Percentiles rank a stretch among this genome's conserved stretches.
Evolutionary conservation across 805 yeast species (phyloP).

Genomic region (Candida suzukii): DNA sequence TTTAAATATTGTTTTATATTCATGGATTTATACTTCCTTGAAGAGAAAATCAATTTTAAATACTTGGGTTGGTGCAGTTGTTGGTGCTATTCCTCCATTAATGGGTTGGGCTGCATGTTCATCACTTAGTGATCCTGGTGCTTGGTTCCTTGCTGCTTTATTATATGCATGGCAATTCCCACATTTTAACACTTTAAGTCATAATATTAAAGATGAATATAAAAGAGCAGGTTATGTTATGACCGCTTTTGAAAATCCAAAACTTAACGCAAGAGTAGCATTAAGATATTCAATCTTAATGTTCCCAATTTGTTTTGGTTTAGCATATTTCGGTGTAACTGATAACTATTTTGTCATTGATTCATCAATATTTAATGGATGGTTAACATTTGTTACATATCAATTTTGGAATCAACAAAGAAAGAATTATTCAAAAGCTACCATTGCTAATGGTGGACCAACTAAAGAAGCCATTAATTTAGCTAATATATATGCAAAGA

Average conservation of each 20-base stretch:
- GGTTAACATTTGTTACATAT: slow-evolving; percentile 76
- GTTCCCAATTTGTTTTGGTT: slow-evolving; percentile 88
- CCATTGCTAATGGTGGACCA: slow-evolving; percentile 26
- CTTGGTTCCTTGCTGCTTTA: slow-evolving; percentile 88
- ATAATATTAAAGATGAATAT: slow-evolving; percentile 82
- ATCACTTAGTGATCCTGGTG: slow-evolving; percentile 76
- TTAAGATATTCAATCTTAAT: slow-evolving; percentile 82
- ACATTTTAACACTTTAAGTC: slow-evolving; percentile 89
- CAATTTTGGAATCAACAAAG: slow-evolving; percentile 84
- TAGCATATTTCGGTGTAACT: slow-evolving; percentile 71
- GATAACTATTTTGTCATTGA: slow-evolving; percentile 80
- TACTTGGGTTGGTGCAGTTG: slow-evolving; percentile 99
- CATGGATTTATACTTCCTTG: slow-evolving; percentile 87
- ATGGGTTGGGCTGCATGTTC: slow-evolving; percentile 99
- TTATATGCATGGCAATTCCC: slow-evolving; percentile 99
- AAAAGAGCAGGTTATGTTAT: slow-evolving; percentile 93
- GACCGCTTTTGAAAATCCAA: slow-evolving; percentile 92
- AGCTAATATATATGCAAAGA: slow-evolving; percentile 70
- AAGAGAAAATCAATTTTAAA: slow-evolving; percentile 80
- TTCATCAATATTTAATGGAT: slow-evolving; percentile 73
- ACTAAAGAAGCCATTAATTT: slow-evolving; percentile 51
- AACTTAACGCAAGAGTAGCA: slow-evolving; percentile 87
- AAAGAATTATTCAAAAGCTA: slow-evolving; percentile 39
- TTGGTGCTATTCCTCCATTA: slow-evolving; percentile 96
- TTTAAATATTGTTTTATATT: slow-evolving; percentile 71